Base-by-base conservation (phyloP, 2,329 filamentous ascomycete species). In the Lecanicillium sp. region DNA sequence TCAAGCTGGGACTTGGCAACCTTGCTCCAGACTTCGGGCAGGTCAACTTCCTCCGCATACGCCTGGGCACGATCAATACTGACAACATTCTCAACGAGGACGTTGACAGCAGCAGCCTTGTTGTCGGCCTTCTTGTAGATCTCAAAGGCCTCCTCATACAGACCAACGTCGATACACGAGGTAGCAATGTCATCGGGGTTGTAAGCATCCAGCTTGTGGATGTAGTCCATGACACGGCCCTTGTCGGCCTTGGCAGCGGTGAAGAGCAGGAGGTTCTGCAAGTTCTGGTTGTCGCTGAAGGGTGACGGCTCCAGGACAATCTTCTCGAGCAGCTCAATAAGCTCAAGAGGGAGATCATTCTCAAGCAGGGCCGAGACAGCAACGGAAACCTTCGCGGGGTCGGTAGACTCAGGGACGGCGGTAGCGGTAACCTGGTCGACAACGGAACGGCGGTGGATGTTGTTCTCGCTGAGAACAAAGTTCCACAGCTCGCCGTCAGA, bases 301-400 rank as follows among this genome's bases (percentile, higher is more conserved):
- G 87, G 87, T 4, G 90, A 94, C n/a, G 92, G 94, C 71, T 98
- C 92, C n/a, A 98, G 71, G 22, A 98, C 90, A 50, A 98, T 98
- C 79, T 97, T 98, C 72, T 98, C 94, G 14, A 98, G 76, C 28
- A 98, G 78, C 62, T 98, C 94, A 53, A 98, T 97, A 37, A 98
- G 76, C 69, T 98, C 92, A 4, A 82, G 81, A 8, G 92, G 92
- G 49, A 98, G 73, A 56, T 98, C 92, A 41, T 85, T 86, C 49
- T 84, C 81, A 38, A 98, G 79, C 72, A 98, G 94, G 30, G 89
- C 83, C 53, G 94, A 84, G 41, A 98, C 92, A 34, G 92, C 92
- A 48, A 96, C 77, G 1, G 87, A 94, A 25, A 98, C 92, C 69
- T 94, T 94, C 56, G 92, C 82, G 2, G 94, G 92, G 50, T 98